Evolutionary conservation across 2,329 filamentous ascomycete genomes (phyloP).

Genomic region (Exophiala calicioides): DNA sequence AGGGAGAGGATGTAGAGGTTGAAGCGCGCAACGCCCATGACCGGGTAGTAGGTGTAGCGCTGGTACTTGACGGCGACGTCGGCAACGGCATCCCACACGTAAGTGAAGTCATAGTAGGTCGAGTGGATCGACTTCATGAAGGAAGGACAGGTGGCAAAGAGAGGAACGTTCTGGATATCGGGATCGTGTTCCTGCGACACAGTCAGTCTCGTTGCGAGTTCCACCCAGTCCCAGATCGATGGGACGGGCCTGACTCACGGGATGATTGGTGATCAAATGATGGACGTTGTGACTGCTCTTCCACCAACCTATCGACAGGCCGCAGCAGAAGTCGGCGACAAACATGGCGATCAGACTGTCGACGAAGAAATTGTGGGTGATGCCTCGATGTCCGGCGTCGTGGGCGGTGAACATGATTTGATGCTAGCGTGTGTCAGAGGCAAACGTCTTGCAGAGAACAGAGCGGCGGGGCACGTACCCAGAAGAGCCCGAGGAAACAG

Average conservation of each 20-base stretch:
- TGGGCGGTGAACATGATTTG: conserved; percentile 92
- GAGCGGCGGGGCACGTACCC: no score
- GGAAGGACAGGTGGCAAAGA: conserved; percentile 83
- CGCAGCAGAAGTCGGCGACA: conserved; percentile 85
- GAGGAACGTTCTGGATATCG: conserved; percentile 87
- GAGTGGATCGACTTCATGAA: conserved; percentile 73
- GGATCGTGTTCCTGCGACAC: conserved; percentile 93
- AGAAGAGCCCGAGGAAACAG: conserved; percentile 75
- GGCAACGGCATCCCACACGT: conserved; percentile 75
- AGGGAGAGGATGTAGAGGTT: conserved; percentile 83
- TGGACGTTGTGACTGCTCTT: conserved; percentile 95
- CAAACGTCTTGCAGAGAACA: no score
- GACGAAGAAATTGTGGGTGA: conserved; percentile 83
- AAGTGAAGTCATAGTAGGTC: conserved; percentile 79
- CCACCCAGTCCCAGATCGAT: no score
- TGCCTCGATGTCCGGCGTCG: conserved; percentile 95
- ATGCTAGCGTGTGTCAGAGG: no score
- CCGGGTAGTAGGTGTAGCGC: conserved; percentile 77
- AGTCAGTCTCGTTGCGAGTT: no score
- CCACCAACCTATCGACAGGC: conserved; percentile 94
- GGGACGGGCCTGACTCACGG: no score
- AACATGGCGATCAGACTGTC: conserved; percentile 87
- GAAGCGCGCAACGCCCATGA: conserved; percentile 79
- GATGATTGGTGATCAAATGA: conserved; percentile 94
- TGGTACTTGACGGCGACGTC: conserved; percentile 70